These are phyloP conservation scores for Austroboletus eburneus DNA, from an alignment of 768 basidiomycete species.

Conservation along the genomic window DNA sequence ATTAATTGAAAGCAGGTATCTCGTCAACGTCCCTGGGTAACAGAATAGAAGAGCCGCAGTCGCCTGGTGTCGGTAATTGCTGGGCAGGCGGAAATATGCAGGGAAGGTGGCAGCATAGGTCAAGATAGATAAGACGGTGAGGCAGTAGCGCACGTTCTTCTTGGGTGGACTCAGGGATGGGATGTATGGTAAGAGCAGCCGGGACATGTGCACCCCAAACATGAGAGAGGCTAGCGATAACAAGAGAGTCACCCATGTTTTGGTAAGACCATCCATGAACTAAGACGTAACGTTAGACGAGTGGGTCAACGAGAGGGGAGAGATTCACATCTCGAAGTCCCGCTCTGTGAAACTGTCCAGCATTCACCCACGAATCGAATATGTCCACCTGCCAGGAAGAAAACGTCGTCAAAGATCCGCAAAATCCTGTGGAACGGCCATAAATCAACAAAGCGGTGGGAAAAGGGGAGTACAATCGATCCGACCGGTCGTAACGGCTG, in stretches of 20 bases:
- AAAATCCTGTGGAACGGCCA: constrained; percentile 58
- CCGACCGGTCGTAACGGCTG: constrained; percentile 80
- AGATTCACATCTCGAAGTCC: constrained; percentile 69
- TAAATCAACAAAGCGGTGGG: constrained; percentile 1
- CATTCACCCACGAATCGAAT: constrained; percentile 82
- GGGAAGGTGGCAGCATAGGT: constrained; percentile 74
- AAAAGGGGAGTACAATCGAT: background rate
- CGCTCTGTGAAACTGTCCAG: constrained; percentile 46
- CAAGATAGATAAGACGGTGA: constrained; percentile 55
- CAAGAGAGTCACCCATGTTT: constrained; percentile 73
- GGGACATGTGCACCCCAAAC: constrained; percentile 67
- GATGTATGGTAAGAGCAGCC: constrained; percentile 37
- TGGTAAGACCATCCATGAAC: constrained; percentile 85
- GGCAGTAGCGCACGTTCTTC: constrained; percentile 42
- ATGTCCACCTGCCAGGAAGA: constrained; percentile 92
- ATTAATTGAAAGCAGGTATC: constrained; percentile 69
- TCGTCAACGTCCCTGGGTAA: constrained; percentile 82
- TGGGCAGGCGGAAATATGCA: constrained; percentile 71
- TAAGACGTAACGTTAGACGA: constrained; percentile 30
- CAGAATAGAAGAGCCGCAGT: constrained; percentile 87
- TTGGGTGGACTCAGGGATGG: constrained; percentile 41
- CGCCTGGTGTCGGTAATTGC: constrained; percentile 66
- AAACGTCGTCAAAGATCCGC: constrained; percentile 95
- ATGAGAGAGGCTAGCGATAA: constrained; percentile 72
- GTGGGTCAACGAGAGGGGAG: background rate